Conservation (phyloP, 1,284 basidiomycete species). For the Filobasidium uniguttulatum region DNA sequence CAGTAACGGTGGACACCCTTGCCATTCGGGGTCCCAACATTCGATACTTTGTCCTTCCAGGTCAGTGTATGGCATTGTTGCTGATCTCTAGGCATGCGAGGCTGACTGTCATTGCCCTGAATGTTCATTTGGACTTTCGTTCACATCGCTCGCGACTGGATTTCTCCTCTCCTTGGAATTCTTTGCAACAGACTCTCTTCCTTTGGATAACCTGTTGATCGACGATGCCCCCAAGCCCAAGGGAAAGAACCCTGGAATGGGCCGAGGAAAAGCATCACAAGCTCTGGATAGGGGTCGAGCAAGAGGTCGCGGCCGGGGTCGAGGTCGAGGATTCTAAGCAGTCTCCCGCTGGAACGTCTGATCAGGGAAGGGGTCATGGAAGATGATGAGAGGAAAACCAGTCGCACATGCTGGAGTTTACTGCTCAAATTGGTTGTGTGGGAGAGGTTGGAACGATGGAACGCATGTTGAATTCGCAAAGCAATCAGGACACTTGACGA, state of each 20-base stretch:
- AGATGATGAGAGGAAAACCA: not conserved
- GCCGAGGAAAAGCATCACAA: constrained; percentile 19
- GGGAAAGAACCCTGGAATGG: constrained; percentile 43
- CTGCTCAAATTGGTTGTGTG: too few species aligned
- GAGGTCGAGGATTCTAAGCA: constrained; percentile 20
- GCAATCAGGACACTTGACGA: too few species aligned
- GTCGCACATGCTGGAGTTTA: too few species aligned
- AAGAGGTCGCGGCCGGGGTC: constrained; percentile 23
- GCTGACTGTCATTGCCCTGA: too few species aligned
- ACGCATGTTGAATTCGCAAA: too few species aligned
- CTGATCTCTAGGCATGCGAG: too few species aligned
- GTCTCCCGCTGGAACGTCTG: too few species aligned
- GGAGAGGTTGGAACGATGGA: too few species aligned
- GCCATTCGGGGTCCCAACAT: constrained; percentile 88
- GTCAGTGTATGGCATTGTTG: constrained; percentile 3
- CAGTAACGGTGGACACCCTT: constrained; percentile 58
- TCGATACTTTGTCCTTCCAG: constrained; percentile 70
- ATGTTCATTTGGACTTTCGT: too few species aligned
- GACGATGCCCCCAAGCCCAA: constrained; percentile 97
- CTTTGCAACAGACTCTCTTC: constrained; percentile 56
- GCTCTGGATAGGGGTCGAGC: constrained; percentile 18
- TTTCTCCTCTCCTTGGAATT: not conserved
- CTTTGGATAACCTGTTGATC: constrained; percentile 87
- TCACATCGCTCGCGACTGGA: too few species aligned
- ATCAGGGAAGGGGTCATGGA: not conserved